A percentile compares a stretch with the other conserved stretches of the same genome.
These are phyloP conservation scores for Omphalea diandra DNA, from an alignment of 441 rosid genomes.

Conservation along the genomic window DNA sequence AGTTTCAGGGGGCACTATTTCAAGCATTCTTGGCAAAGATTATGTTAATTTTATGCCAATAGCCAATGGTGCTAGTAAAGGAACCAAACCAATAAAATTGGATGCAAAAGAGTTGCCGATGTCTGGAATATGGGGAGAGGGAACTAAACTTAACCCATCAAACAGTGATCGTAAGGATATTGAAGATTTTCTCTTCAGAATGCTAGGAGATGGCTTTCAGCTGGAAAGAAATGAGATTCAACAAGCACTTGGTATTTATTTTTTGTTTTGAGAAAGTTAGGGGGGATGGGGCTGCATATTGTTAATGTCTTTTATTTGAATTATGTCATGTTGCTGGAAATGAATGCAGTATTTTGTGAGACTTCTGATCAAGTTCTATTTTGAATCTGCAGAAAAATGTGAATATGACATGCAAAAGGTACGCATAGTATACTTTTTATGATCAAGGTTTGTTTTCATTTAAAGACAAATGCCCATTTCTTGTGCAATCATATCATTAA, in stretches of 20 bases:
- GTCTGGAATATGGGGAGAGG: conserved; percentile 38
- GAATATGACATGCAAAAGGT: conserved; percentile 67
- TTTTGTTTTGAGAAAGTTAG: background rate
- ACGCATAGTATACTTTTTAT: conserved; percentile 18
- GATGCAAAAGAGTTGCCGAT: conserved; percentile 36
- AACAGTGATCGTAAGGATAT: conserved; percentile 35
- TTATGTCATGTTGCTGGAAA: background rate
- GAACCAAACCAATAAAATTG: conserved; percentile 49
- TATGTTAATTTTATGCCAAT: conserved; percentile 36
- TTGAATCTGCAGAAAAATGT: conserved; percentile 48
- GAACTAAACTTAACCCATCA: conserved; percentile 13
- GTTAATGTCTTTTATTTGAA: background rate
- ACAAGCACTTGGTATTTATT: conserved; percentile 49
- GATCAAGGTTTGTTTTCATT: background rate
- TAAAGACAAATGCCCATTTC: conserved; percentile 6
- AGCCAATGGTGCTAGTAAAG: conserved; percentile 28
- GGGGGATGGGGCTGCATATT: background rate
- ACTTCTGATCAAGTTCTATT: conserved; percentile 27
- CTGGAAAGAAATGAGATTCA: conserved; percentile 43
- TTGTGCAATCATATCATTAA: background rate
- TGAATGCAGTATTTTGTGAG: background rate
- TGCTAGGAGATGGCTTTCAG: conserved; percentile 62
- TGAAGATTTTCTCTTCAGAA: conserved; percentile 54
- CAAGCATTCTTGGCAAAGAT: conserved; percentile 49
- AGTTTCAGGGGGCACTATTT: conserved; percentile 55